Conservation (phyloP, 2,329 filamentous ascomycete genomes). For the Ophiostoma novo-ulmi region DNA sequence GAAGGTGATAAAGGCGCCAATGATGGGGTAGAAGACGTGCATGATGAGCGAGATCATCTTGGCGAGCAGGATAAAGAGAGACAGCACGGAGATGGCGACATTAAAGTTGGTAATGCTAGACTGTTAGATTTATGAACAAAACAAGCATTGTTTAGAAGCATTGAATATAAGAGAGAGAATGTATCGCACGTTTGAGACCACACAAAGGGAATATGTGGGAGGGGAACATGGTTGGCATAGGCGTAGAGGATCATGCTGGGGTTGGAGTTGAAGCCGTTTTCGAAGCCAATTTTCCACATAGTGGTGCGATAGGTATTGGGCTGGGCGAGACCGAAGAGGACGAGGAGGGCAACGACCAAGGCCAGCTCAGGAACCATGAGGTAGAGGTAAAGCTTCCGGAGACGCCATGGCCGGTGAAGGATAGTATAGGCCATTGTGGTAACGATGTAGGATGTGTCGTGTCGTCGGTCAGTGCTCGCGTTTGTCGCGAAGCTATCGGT, state of each 20-base stretch:
- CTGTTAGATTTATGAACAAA: background rate
- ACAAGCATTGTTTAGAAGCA: background rate
- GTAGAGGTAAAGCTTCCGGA: slow-evolving; percentile 54
- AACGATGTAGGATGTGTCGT: background rate
- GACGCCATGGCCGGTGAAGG: slow-evolving; percentile 55
- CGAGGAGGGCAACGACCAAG: slow-evolving; percentile 59
- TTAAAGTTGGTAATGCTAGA: slow-evolving; percentile 64
- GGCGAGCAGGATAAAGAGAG: slow-evolving; percentile 68
- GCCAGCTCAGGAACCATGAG: slow-evolving; percentile 62
- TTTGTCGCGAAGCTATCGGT: background rate
- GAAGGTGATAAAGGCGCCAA: slow-evolving; percentile 56
- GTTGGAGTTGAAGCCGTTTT: slow-evolving; percentile 68
- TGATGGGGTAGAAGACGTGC: slow-evolving; percentile 63
- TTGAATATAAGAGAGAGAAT: background rate
- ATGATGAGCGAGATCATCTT: slow-evolving; percentile 67
- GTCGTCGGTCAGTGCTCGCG: background rate
- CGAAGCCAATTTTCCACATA: slow-evolving; percentile 67
- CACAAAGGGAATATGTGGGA: slow-evolving; percentile 60
- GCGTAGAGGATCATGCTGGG: slow-evolving; percentile 65
- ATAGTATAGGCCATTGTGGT: slow-evolving; percentile 46
- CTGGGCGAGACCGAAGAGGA: slow-evolving; percentile 67
- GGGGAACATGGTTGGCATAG: slow-evolving; percentile 63
- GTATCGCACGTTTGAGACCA: slow-evolving; percentile 66
- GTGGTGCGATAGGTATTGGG: slow-evolving; percentile 67
- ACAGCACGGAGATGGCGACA: slow-evolving; percentile 68